phyloP scores from a whole-genome alignment of 2,329 filamentous ascomycete species.

The Claviceps maximensis region DNA sequence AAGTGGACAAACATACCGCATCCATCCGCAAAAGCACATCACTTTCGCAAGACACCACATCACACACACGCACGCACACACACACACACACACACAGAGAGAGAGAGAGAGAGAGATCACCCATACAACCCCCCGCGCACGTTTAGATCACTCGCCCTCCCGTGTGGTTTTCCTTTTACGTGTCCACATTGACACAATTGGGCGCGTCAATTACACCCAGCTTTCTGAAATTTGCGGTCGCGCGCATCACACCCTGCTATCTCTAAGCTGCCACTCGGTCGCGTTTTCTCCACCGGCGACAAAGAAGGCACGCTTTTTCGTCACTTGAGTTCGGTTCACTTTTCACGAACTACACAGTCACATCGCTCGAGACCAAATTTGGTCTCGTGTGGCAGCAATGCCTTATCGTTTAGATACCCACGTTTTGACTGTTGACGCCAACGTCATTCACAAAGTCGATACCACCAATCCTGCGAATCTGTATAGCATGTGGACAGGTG shows the following conservation, averaged over 20 bases:
- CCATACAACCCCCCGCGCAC: no score
- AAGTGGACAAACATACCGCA: no score
- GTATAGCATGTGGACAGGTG: conserved; percentile 95
- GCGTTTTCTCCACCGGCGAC: not conserved
- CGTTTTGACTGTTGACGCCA: conserved; percentile 82
- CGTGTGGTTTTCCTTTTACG: no score
- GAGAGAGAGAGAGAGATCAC: no score
- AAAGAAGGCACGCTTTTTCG: not conserved
- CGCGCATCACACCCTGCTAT: not conserved
- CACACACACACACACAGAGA: no score
- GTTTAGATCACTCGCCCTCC: no score
- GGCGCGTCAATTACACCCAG: no score
- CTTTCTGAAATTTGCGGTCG: no score
- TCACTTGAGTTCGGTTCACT: not conserved
- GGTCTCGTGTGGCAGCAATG: conserved; percentile 44
- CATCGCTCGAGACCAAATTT: conserved; percentile 13
- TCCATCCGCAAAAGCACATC: no score
- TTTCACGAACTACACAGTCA: conserved; percentile 14
- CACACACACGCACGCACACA: no score
- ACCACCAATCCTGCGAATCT: conserved; percentile 85
- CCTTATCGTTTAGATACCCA: conserved; percentile 71
- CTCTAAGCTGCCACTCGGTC: not conserved
- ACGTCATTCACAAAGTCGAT: conserved; percentile 88
- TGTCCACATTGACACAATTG: no score
- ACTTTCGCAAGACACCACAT: no score